These are phyloP conservation scores for Oleoguttula mirabilis DNA, from an alignment of 495 filamentous ascomycete genomes.

Conservation along the genomic window DNA sequence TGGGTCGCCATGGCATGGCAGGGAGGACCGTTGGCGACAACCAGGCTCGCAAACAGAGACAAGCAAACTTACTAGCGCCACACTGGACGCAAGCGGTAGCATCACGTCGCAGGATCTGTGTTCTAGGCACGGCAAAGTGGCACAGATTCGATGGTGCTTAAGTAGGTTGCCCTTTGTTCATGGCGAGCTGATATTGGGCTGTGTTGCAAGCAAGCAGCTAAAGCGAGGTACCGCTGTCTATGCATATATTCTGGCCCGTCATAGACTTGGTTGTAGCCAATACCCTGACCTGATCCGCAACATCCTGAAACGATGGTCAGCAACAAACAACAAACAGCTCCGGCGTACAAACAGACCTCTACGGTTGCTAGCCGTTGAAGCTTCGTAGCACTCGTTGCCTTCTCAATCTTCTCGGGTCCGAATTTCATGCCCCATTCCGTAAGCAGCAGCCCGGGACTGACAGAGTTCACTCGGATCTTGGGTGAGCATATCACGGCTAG, in stretches of 20 bases:
- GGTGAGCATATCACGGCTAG: slow-evolving; percentile 40
- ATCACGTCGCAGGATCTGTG: no score
- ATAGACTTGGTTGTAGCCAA: slow-evolving; percentile 26
- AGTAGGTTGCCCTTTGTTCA: no score
- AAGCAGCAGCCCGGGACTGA: slow-evolving; percentile 37
- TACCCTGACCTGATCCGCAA: slow-evolving; percentile 27
- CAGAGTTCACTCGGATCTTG: slow-evolving; percentile 42
- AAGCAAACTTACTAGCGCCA: no score
- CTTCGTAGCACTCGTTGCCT: slow-evolving; percentile 37
- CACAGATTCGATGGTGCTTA: no score
- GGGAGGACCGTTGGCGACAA: no score
- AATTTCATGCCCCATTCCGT: slow-evolving; percentile 45
- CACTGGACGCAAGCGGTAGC: no score
- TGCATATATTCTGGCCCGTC: slow-evolving; percentile 29
- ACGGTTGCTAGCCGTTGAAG: slow-evolving; percentile 41
- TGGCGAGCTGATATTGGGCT: no score
- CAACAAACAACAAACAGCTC: no score
- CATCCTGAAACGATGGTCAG: slow-evolving; percentile 22
- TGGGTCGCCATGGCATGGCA: no score
- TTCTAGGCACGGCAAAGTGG: no score
- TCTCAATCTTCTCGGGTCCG: slow-evolving; percentile 34
- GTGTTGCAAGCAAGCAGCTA: no score
- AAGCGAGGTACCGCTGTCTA: slow-evolving; percentile 26
- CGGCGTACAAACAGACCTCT: slow-evolving; percentile 36
- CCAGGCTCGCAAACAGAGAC: no score